phyloP scores from a whole-genome alignment of 768 basidiomycete genomes.

The Trichaptum fuscoviolaceum region DNA sequence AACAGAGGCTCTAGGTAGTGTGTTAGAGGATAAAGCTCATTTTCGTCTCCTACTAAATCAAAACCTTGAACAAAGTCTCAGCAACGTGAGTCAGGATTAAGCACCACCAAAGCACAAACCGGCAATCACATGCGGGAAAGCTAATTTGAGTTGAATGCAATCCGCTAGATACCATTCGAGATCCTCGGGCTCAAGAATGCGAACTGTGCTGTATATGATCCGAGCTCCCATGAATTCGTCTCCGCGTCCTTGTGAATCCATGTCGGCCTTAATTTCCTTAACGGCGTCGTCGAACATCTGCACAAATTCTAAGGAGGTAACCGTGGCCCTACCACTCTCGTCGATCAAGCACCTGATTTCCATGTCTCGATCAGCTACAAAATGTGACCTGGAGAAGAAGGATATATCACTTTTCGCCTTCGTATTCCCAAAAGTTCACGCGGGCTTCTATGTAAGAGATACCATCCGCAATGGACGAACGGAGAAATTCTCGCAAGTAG shows the following conservation, averaged over 20 bases:
- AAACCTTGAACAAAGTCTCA: slow-evolving; percentile 44
- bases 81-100: neutral
- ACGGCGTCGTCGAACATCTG: slow-evolving; percentile 46
- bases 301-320: slow-evolving; percentile 59
- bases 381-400: neutral
- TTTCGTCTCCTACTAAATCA: slow-evolving; percentile 77
- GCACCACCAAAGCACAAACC: slow-evolving; percentile 31
- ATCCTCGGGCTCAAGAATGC: slow-evolving; percentile 48
- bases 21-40: slow-evolving; percentile 50
- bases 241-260: slow-evolving; percentile 46
- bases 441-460: slow-evolving; percentile 68
- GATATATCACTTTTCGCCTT: slow-evolving; percentile 18
- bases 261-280: slow-evolving; percentile 46
- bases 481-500: slow-evolving; percentile 60
- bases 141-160: slow-evolving; percentile 66
- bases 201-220: slow-evolving; percentile 66
- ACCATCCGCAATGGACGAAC: slow-evolving; percentile 60
- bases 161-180: slow-evolving; percentile 68
- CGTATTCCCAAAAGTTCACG: slow-evolving; percentile 56
- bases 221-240: slow-evolving; percentile 64
- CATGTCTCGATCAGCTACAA: neutral
- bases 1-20: slow-evolving; percentile 59
- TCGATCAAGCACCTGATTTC: slow-evolving; percentile 47
- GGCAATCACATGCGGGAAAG: slow-evolving; percentile 67
- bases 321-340: slow-evolving; percentile 48